Evolutionary conservation across 768 basidiomycete species (phyloP), one percentile per base, ranked within the genome.

Genomic region (Tubosaeta sp.): DNA sequence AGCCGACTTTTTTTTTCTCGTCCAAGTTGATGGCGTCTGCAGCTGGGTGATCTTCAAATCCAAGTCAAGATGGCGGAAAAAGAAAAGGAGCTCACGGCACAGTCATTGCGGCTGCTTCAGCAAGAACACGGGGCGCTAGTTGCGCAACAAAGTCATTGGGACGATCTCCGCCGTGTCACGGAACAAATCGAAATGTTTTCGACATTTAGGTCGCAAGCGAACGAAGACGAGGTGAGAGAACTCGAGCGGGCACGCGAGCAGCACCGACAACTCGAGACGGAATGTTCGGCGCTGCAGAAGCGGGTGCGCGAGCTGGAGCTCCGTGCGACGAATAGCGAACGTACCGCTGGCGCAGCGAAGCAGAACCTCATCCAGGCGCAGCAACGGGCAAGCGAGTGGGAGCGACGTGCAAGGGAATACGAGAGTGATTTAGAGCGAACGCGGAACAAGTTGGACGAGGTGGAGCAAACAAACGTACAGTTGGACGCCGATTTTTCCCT

Each of bases 351-450:
- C 21, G 68, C 82, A 16, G 75, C 80, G 3, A 80, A 81, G 38
- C 83, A 88, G 63, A 85, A 69, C 63, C 74, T 91, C 25, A 68
- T 76, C 19, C 83, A 86, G 55, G 83, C 86, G 19, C 86, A 91
- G 54, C 87, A 90, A 63, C 86, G 87, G 22, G 79, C 87, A 3
- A 70, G 79, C 3, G 90, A 93, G 59, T 91, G 87, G 88, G 90
- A 93, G 68, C 79, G 79, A 55, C 83, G 83, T 21, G 81, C 86
- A 18, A 83, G 83, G 59, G 86, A 88, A 55, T 76, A 77, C 38
- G 86, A 90, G 66, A 70, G 73, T 19, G 78, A 84, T 49, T 67
- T 90, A 18, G 84, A 86, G 61, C 61, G 76, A 57, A 75, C 75
- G 25, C 76, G 74, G 53, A 81, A 80, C 29, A 78, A 78, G 59